phyloP scores from a whole-genome alignment of 257 asterid genomes.

The Coffea eugenioides region DNA sequence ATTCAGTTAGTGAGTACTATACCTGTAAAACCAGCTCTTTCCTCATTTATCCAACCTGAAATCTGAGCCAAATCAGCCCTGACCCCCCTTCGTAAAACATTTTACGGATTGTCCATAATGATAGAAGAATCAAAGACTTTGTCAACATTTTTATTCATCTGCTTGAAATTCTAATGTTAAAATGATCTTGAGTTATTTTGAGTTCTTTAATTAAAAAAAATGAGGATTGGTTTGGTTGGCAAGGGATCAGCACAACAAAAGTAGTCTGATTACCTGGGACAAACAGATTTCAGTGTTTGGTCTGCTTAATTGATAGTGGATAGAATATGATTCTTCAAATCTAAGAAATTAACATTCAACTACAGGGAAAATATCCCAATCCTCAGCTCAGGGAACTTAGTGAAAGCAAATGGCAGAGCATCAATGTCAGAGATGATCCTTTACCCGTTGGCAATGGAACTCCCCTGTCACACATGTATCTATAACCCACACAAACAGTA shows the following conservation, averaged over 20 bases:
- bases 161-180: too few species aligned
- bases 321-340: too few species aligned
- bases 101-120: too few species aligned
- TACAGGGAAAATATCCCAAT: too few species aligned
- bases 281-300: too few species aligned
- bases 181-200: neutral
- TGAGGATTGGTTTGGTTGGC: neutral
- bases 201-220: too few species aligned
- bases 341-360: too few species aligned
- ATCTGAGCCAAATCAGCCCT: neutral
- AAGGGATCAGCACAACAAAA: too few species aligned
- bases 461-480: neutral
- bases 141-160: too few species aligned
- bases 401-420: neutral
- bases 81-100: neutral
- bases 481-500: neutral
- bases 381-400: neutral
- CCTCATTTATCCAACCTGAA: too few species aligned
- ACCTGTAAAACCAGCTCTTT: neutral
- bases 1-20: neutral
- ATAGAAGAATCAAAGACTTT: too few species aligned
- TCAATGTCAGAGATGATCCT: neutral
- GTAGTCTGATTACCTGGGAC: neutral
- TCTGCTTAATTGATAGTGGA: neutral
- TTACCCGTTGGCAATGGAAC: neutral